These are phyloP conservation scores for Penicillium sp. DNA, from an alignment of 2,329 filamentous ascomycete species.

Conservation along the genomic window DNA sequence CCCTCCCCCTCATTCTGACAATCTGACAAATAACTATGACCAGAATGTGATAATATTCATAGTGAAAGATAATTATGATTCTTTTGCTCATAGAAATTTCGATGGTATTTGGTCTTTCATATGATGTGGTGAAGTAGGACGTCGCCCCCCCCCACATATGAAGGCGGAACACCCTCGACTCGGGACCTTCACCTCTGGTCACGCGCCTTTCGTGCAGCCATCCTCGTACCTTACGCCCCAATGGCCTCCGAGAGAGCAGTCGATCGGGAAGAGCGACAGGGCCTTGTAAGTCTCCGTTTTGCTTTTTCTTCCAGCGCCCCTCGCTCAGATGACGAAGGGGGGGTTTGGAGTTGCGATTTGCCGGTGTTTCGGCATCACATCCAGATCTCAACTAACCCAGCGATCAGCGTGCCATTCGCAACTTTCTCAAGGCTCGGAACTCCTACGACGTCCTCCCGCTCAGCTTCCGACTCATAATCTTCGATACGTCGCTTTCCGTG, in stretches of 20 bases:
- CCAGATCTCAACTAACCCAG: conserved; percentile 31
- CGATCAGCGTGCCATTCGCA: conserved; percentile 78
- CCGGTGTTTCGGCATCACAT: conserved; percentile 13
- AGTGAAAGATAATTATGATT: background rate
- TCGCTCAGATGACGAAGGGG: background rate
- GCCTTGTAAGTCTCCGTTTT: conserved; percentile 44
- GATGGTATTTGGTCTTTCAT: background rate
- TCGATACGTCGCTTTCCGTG: conserved; percentile 92
- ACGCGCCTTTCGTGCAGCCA: conserved; percentile 52
- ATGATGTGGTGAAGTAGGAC: background rate
- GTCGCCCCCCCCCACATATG: conserved; percentile 16
- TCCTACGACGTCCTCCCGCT: conserved; percentile 97
- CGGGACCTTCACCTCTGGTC: conserved; percentile 32
- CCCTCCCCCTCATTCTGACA: background rate
- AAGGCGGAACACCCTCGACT: conserved; percentile 28
- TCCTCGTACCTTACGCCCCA: conserved; percentile 50
- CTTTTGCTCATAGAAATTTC: background rate
- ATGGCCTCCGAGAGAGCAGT: conserved; percentile 49
- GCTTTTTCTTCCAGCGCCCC: conserved; percentile 8
- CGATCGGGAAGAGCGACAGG: conserved; percentile 52
- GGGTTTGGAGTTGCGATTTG: no score
- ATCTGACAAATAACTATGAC: background rate
- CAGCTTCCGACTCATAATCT: conserved; percentile 91
- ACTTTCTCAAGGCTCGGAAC: conserved; percentile 93
- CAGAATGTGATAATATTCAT: background rate